Conservation (phyloP, 345 rosid genomes). For the Syzygium oleosum region DNA sequence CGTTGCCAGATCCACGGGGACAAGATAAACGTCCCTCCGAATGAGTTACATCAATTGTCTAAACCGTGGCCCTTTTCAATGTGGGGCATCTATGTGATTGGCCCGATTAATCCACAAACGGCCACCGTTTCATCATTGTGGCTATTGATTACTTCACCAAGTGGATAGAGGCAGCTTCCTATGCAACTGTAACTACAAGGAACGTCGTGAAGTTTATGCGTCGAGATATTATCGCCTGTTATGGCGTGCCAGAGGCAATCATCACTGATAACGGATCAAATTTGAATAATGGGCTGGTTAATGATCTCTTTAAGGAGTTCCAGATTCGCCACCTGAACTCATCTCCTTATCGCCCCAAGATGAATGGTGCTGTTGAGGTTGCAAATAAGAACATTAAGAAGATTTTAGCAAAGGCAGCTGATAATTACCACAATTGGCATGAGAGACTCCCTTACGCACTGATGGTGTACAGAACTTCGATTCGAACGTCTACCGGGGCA, state of each 20-base stretch:
- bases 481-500: neutral
- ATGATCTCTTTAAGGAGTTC: neutral
- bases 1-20: neutral
- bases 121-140: neutral
- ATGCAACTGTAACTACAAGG: neutral
- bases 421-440: neutral
- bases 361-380: neutral
- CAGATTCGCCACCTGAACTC: neutral
- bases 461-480: neutral
- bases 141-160: conserved; percentile 1
- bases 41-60: neutral
- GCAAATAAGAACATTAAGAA: neutral
- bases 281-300: neutral
- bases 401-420: neutral
- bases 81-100: conserved; percentile 4
- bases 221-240: neutral
- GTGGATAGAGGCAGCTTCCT: neutral
- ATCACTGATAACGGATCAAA: neutral
- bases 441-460: neutral
- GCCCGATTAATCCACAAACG: neutral
- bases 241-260: neutral
- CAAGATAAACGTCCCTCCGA: neutral
- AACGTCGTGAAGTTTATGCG: neutral
- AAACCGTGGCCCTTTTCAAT: conserved; percentile 6
- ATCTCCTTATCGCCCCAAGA: neutral